Evolutionary conservation across 768 basidiomycete genomes (phyloP), one percentile per base, ranked within the genome.

Genomic region (Mycena maculata): DNA sequence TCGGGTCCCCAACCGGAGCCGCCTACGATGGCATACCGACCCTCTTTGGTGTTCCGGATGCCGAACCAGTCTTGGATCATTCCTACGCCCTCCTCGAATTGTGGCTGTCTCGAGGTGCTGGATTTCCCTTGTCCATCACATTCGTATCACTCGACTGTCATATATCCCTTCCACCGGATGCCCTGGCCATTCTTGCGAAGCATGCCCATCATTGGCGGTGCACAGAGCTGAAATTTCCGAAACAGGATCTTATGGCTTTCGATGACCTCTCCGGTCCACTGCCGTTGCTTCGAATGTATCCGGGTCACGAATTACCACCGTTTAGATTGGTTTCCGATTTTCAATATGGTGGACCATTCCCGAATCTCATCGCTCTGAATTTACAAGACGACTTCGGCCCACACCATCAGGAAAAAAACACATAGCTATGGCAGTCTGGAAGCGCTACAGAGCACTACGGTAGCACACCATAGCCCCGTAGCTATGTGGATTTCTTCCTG

Each of bases 301-400:
- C 47, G 30, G 15, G 20, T 60, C 2, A 49, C 47, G 12, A 36
- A 60, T 85, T 22, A 25, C n/a, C n/a, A n/a, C n/a, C n/a, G n/a
- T n/a, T n/a, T n/a, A n/a, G n/a, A n/a, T n/a, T n/a, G n/a, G n/a
- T n/a, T n/a, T n/a, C n/a, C n/a, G n/a, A n/a, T n/a, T n/a, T n/a
- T n/a, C n/a, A n/a, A n/a, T n/a, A n/a, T 13, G 7, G 6, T 12
- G 12, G 3, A 20, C 28, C 47, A 1, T 28, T 30, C 16, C 23
- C 28, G 4, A 15, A 22, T 13, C 2, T 60, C 12, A 23, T 3
- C 30, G 47, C 47, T 4, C 28, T 59, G 6, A 11, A 47, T 10
- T 20, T 60, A 8, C 4, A 6, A 6, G 36, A 49, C 18, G 15
- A 1, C 4, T n/a, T 25, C 25, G n/a, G n/a, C 16, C 7, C n/a